Conservation (phyloP, 192 early-diverging fungal genomes). For the Umbelopsis sp. region DNA sequence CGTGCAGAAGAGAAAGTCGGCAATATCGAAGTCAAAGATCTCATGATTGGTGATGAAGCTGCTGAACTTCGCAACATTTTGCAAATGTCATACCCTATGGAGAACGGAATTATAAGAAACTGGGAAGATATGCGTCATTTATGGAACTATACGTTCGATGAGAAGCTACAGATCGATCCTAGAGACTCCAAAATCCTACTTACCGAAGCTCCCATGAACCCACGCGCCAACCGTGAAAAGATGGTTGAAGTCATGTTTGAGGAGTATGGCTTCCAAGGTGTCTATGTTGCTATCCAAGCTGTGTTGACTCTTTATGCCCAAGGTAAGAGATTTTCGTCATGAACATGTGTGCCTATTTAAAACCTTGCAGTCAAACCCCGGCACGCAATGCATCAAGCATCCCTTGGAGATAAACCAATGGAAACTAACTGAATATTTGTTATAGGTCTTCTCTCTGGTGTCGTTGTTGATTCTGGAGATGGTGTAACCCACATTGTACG, state of each 20-base stretch:
- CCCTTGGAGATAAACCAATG: neutral
- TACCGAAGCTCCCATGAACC: slow-evolving; percentile 97
- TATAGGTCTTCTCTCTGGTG: slow-evolving; percentile 87
- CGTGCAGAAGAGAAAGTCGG: slow-evolving; percentile 90
- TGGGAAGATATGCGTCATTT: slow-evolving; percentile 98
- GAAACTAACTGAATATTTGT: neutral
- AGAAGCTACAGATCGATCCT: slow-evolving; percentile 90
- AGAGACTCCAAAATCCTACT: slow-evolving; percentile 90
- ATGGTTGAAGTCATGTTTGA: slow-evolving; percentile 98
- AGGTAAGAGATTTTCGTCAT: slow-evolving; percentile 54
- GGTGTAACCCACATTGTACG: slow-evolving; percentile 95
- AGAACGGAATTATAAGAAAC: slow-evolving; percentile 96
- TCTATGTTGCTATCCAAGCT: slow-evolving; percentile 96
- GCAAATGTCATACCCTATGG: slow-evolving; percentile 98
- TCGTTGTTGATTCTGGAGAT: slow-evolving; percentile 98
- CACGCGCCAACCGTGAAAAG: slow-evolving; percentile 85
- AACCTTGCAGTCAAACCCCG: too few relatives aligned
- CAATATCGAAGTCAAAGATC: slow-evolving; percentile 85
- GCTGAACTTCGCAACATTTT: slow-evolving; percentile 83
- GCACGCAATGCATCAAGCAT: neutral
- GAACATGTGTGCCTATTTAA: neutral
- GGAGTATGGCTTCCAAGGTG: slow-evolving; percentile 90
- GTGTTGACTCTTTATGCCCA: slow-evolving; percentile 98
- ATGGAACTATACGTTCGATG: slow-evolving; percentile 98
- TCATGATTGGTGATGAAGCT: slow-evolving; percentile 99